These are phyloP conservation scores for Talaromyces sp. DNA, from an alignment of 2,329 filamentous ascomycete species.

Conservation along the genomic window DNA sequence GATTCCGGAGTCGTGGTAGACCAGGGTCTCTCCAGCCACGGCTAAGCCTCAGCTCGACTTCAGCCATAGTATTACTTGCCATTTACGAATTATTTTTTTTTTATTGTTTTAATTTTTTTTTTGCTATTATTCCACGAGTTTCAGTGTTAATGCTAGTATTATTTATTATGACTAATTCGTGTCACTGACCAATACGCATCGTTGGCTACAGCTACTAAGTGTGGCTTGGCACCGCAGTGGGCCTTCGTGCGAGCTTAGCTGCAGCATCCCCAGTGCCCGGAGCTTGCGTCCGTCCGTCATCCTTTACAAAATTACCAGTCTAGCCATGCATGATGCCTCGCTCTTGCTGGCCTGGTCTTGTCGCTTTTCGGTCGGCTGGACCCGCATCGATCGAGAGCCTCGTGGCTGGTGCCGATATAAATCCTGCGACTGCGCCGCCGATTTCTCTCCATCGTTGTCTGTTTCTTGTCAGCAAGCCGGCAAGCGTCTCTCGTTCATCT, in stretches of 20 bases:
- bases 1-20: neutral
- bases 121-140: too few species aligned
- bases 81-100: neutral
- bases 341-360: neutral
- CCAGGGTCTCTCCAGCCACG: neutral
- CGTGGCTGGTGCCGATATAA: slow-evolving; percentile 9
- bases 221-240: neutral
- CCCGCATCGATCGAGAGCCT: slow-evolving; percentile 11
- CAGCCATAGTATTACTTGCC: neutral
- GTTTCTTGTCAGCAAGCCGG: neutral
- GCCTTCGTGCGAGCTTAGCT: neutral
- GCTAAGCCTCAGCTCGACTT: neutral
- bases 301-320: neutral
- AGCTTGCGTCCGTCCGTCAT: neutral
- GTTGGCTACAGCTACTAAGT: neutral
- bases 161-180: too few species aligned
- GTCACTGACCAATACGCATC: too few species aligned
- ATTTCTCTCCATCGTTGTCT: neutral
- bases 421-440: slow-evolving; percentile 1
- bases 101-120: too few species aligned
- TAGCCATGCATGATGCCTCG: neutral
- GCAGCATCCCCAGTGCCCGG: neutral
- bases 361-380: slow-evolving; percentile 4
- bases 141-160: too few species aligned
- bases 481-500: neutral